These are phyloP conservation scores for Quercus gilva DNA, from an alignment of 306 rosid species.

Conservation along the genomic window DNA sequence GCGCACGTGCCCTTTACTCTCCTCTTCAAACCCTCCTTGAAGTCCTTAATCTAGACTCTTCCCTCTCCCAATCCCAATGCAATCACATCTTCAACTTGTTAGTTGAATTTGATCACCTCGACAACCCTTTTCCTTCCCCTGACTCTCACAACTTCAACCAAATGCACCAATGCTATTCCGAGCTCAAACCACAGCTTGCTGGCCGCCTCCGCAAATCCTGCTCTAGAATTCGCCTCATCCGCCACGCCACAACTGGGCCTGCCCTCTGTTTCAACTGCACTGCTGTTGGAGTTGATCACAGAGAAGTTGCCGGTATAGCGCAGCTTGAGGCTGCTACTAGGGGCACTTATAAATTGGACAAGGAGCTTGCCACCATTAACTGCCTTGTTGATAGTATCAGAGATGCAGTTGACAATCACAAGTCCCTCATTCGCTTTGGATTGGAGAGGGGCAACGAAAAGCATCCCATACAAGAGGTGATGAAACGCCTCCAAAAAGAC, in stretches of 20 bases:
- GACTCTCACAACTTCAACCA: slow-evolving; percentile 30
- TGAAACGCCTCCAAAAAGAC: slow-evolving; percentile 50
- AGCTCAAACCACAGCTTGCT: slow-evolving; percentile 46
- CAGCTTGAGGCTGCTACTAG: slow-evolving; percentile 61
- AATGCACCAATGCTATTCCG: slow-evolving; percentile 39
- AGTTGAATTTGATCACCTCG: slow-evolving; percentile 28
- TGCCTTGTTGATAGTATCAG: slow-evolving; percentile 53
- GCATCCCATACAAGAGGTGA: slow-evolving; percentile 57
- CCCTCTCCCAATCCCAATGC: slow-evolving; percentile 43
- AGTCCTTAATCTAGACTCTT: slow-evolving; percentile 25
- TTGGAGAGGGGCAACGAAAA: slow-evolving; percentile 50
- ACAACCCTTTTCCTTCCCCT: slow-evolving; percentile 50
- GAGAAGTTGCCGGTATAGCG: slow-evolving; percentile 34
- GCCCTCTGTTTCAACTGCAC: slow-evolving; percentile 28
- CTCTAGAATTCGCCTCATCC: slow-evolving; percentile 43
- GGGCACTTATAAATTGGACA: slow-evolving; percentile 43
- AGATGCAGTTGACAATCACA: slow-evolving; percentile 49
- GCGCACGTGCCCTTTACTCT: slow-evolving; percentile 32
- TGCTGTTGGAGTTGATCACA: slow-evolving; percentile 15
- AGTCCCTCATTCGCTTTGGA: slow-evolving; percentile 36
- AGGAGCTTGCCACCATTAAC: slow-evolving; percentile 50
- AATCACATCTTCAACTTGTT: slow-evolving; percentile 45
- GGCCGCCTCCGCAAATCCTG: slow-evolving; percentile 40
- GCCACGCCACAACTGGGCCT: slow-evolving; percentile 30
- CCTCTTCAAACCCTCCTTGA: slow-evolving; percentile 46